phyloP scores from a whole-genome alignment of 2,329 filamentous ascomycete genomes.

The Penicillium brevicompactum region DNA sequence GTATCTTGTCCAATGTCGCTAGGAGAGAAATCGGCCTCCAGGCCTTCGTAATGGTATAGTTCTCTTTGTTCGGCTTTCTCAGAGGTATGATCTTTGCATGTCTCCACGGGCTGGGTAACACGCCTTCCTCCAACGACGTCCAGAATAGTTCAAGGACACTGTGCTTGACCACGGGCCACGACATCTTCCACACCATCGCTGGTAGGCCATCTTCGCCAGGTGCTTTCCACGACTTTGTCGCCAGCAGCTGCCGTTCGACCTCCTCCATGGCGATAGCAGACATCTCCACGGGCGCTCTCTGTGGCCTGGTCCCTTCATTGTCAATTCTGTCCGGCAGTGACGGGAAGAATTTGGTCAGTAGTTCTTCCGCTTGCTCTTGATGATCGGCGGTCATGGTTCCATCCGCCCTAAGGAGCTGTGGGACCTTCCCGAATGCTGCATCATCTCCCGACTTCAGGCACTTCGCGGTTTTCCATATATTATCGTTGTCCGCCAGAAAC shows the following conservation, averaged over 20 bases:
- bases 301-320: conserved; percentile 17
- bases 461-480: conserved; percentile 30
- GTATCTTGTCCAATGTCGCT: conserved; percentile 30
- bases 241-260: conserved; percentile 13
- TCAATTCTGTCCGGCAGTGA: conserved; percentile 15
- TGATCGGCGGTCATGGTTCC: conserved; percentile 14
- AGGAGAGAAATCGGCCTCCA: conserved; percentile 30
- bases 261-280: conserved; percentile 23
- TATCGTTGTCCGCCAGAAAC: conserved; percentile 26
- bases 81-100: conserved; percentile 26
- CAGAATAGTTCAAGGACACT: conserved; percentile 21
- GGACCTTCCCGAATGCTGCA: conserved; percentile 17
- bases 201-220: conserved; percentile 16
- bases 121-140: conserved; percentile 17
- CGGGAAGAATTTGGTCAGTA: conserved; percentile 18
- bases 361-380: not conserved
- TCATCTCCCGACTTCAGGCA: conserved; percentile 25
- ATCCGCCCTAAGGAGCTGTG: conserved; percentile 19
- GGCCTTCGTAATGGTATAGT: conserved; percentile 21
- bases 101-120: conserved; percentile 19
- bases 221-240: conserved; percentile 10
- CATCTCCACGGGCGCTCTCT: conserved; percentile 15
- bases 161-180: conserved; percentile 26
- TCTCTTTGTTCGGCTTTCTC: conserved; percentile 24
- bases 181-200: conserved; percentile 25